phyloP scores from a whole-genome alignment of 2,329 filamentous ascomycete genomes.

The Dothidotthia symphoricarpi region DNA sequence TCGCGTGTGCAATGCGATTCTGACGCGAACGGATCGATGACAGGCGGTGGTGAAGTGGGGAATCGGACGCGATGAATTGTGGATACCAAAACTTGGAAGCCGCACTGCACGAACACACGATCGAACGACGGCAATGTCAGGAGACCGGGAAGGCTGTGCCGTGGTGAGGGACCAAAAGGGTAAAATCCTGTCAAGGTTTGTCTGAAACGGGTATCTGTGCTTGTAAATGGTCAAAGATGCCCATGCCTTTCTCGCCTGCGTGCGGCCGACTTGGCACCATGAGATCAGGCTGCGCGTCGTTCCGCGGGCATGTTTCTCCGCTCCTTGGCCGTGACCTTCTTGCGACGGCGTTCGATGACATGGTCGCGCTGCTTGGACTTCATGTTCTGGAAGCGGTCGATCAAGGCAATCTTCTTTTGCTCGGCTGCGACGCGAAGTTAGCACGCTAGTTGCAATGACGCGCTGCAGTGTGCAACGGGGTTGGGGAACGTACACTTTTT shows the following conservation, averaged over 20 bases:
- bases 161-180: neutral
- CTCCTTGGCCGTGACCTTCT: slow-evolving; percentile 86
- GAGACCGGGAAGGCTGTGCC: neutral
- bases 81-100: no score
- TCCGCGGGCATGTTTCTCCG: slow-evolving; percentile 59
- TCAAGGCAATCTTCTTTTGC: slow-evolving; percentile 79
- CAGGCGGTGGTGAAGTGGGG: no score
- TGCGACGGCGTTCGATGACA: slow-evolving; percentile 80
- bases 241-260: slow-evolving; percentile 8
- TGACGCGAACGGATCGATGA: slow-evolving; percentile 6
- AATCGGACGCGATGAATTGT: no score
- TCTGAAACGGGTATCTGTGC: slow-evolving; percentile 7
- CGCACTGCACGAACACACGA: no score
- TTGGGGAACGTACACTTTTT: slow-evolving; percentile 61
- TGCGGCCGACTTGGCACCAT: slow-evolving; percentile 12
- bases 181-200: neutral
- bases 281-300: slow-evolving; percentile 30
- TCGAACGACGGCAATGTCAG: neutral
- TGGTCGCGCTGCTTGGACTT: slow-evolving; percentile 81
- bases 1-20: slow-evolving; percentile 14
- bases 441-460: slow-evolving; percentile 3
- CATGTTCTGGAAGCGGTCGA: slow-evolving; percentile 78
- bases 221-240: neutral
- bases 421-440: slow-evolving; percentile 55
- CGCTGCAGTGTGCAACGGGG: neutral